Evolutionary conservation across 2,329 filamentous ascomycete species (phyloP).

Genomic region (Ploettnerulaceae sp.): DNA sequence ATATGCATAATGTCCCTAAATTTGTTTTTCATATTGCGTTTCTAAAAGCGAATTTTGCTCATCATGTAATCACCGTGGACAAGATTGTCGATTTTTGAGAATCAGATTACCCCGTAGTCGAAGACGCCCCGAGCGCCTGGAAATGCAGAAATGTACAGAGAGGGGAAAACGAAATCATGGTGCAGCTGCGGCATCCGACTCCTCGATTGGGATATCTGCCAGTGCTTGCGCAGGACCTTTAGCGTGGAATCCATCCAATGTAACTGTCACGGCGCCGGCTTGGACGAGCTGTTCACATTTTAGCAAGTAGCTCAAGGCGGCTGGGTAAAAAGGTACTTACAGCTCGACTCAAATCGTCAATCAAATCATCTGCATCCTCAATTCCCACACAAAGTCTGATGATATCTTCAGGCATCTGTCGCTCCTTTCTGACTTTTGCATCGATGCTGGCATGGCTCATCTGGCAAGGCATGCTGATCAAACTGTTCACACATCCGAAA

Average conservation of each 20-base stretch:
- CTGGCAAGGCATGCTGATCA: conserved; percentile 98
- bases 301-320: conserved; percentile 19
- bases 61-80: not conserved
- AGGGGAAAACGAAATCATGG: conserved; percentile 11
- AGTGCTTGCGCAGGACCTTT: conserved; percentile 24
- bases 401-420: conserved; percentile 93
- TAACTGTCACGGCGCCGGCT: conserved; percentile 86
- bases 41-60: not conserved
- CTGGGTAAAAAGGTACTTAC: conserved; percentile 50
- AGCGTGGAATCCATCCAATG: conserved; percentile 76
- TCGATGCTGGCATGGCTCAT: conserved; percentile 99
- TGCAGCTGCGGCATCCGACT: conserved; percentile 27
- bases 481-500: conserved; percentile 95
- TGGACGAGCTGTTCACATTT: conserved; percentile 65
- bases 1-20: not conserved
- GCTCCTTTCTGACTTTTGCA: conserved; percentile 81
- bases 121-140: conserved; percentile 16
- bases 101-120: not conserved
- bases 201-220: conserved; percentile 29
- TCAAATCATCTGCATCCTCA: conserved; percentile 84
- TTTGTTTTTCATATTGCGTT: conserved; percentile 6
- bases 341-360: conserved; percentile 87
- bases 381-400: conserved; percentile 95
- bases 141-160: conserved; percentile 15
- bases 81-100: conserved; percentile 1